phyloP scores from a whole-genome alignment of 1,284 basidiomycete species.

The Boletellus dicymbophilus region DNA sequence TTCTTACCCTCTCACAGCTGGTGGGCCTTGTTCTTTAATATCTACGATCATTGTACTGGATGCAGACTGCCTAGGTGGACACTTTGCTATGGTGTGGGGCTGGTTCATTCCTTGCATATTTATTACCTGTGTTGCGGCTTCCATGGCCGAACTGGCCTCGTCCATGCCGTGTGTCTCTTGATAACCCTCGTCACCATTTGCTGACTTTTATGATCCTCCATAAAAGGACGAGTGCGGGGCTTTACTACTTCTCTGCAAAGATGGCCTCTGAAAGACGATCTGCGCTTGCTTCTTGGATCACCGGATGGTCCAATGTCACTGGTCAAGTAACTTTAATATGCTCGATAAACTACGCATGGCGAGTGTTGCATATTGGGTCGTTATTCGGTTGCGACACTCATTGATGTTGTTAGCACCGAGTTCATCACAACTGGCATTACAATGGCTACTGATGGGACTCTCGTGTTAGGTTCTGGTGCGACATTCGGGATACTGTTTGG shows the following conservation, averaged over 20 bases:
- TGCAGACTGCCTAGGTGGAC: conserved; percentile 46
- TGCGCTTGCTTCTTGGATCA: conserved; percentile 69
- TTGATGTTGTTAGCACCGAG: conserved; percentile 44
- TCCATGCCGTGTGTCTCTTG: conserved; percentile 65
- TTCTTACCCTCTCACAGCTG: conserved; percentile 58
- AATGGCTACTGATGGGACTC: conserved; percentile 53
- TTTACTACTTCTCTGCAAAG: conserved; percentile 73
- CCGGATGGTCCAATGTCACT: conserved; percentile 57
- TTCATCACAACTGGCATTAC: conserved; percentile 70
- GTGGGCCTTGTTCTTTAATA: conserved; percentile 32
- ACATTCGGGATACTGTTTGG: conserved; percentile 65
- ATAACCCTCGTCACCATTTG: not conserved
- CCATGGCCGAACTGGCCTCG: conserved; percentile 68
- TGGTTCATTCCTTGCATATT: conserved; percentile 73
- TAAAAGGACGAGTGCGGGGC: conserved; percentile 61
- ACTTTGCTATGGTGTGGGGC: conserved; percentile 73
- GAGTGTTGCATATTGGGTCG: conserved; percentile 8
- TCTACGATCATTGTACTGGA: not conserved
- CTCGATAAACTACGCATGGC: conserved; percentile 71
- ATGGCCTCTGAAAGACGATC: conserved; percentile 57
- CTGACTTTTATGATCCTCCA: not conserved
- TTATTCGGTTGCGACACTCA: not conserved
- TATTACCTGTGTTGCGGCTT: conserved; percentile 60
- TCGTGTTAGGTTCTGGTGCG: conserved; percentile 50
- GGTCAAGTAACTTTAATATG: conserved; percentile 61